A percentile compares a stretch with the other conserved stretches of the same genome.
Conservation (phyloP, 192 early-diverging fungal species). For the Entrophospora sp. region DNA sequence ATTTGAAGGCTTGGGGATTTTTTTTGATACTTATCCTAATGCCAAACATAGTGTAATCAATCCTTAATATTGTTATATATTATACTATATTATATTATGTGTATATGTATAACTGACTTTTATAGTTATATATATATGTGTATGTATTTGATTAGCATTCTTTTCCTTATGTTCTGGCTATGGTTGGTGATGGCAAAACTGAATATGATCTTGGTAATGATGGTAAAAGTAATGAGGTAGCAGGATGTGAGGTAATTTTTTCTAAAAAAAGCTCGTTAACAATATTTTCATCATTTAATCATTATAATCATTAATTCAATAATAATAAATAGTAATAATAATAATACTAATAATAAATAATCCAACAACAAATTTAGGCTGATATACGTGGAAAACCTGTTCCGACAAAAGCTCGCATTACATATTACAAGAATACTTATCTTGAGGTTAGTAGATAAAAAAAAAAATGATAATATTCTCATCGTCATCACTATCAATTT, state of each 20-base stretch:
- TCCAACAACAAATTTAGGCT: too few species aligned
- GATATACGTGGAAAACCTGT: slow-evolving; percentile 66
- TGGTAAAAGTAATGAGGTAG: slow-evolving; percentile 59
- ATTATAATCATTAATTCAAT: too few species aligned
- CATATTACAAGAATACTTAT: slow-evolving; percentile 57
- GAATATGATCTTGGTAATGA: slow-evolving; percentile 80
- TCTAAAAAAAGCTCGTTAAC: too few species aligned
- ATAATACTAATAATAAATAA: too few species aligned
- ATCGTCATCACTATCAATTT: neutral
- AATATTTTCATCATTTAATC: too few species aligned
- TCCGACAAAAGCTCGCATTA: slow-evolving; percentile 57
- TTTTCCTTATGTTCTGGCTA: slow-evolving; percentile 87
- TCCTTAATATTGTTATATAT: too few species aligned
- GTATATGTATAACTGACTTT: too few species aligned
- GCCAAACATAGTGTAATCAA: too few species aligned
- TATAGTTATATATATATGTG: too few species aligned
- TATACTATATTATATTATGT: too few species aligned
- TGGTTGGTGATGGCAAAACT: slow-evolving; percentile 87
- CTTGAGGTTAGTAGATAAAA: neutral
- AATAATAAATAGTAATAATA: too few species aligned
- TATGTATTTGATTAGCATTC: slow-evolving; percentile 43
- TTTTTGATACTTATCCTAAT: slow-evolving; percentile 97
- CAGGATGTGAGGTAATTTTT: slow-evolving; percentile 47
- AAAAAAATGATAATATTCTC: neutral
- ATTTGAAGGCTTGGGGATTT: slow-evolving; percentile 88